These are phyloP conservation scores for Vitis riparia DNA, from an alignment of 164 flowering plant genomes.

Conservation along the genomic window DNA sequence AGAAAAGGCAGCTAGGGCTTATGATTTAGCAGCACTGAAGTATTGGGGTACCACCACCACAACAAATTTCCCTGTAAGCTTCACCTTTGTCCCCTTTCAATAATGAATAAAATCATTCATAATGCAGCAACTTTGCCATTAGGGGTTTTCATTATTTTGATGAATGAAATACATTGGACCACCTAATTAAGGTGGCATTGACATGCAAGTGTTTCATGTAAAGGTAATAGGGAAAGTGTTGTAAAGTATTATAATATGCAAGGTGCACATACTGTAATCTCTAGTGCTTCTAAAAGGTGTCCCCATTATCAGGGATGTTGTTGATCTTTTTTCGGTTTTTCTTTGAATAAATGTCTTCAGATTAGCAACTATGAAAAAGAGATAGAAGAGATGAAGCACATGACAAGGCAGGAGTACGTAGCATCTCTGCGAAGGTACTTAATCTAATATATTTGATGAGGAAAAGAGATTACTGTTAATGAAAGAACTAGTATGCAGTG, in stretches of 20 bases:
- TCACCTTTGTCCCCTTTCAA: neutral
- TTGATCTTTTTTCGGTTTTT: conserved; percentile 1
- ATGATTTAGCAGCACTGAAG: conserved; percentile 93
- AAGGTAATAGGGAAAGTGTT: neutral
- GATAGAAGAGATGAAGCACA: conserved; percentile 91
- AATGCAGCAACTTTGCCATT: neutral
- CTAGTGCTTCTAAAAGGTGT: neutral
- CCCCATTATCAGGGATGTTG: neutral
- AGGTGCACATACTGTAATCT: neutral
- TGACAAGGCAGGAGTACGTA: conserved; percentile 93
- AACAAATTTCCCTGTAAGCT: conserved; percentile 77
- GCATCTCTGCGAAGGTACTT: conserved; percentile 85
- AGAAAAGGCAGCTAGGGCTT: conserved; percentile 94
- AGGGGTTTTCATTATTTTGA: neutral
- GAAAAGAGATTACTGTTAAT: too few species aligned
- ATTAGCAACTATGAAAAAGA: conserved; percentile 81
- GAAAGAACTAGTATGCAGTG: too few species aligned
- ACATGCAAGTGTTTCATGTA: neutral
- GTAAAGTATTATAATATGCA: neutral
- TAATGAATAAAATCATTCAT: neutral
- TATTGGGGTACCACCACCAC: conserved; percentile 96
- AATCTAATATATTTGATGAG: too few species aligned
- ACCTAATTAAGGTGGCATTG: neutral
- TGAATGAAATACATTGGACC: neutral
- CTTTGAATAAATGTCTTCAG: conserved; percentile 28